Percentiles rank a stretch among this genome's conserved stretches.
Conservation (phyloP, 441 rosid species). For the Jatropha podagrica region DNA sequence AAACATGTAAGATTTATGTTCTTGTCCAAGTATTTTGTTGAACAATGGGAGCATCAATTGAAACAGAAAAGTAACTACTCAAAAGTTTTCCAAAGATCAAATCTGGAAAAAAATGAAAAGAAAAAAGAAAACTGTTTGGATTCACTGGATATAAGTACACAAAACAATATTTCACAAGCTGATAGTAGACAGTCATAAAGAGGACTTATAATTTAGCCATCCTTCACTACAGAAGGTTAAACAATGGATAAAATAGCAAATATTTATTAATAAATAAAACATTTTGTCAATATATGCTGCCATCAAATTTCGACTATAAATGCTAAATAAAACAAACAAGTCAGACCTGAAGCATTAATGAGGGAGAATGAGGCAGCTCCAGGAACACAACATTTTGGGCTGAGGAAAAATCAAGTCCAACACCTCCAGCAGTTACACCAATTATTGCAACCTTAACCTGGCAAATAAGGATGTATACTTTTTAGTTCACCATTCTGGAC, state of each 20-base stretch:
- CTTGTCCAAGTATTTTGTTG: neutral
- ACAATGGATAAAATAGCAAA: neutral
- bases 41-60: neutral
- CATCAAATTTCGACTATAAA: conserved; percentile 4
- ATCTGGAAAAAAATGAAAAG: neutral
- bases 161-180: neutral
- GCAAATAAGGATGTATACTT: conserved; percentile 16
- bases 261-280: neutral
- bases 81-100: neutral
- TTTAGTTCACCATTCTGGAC: neutral
- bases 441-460: conserved; percentile 88
- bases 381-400: conserved; percentile 88
- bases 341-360: conserved; percentile 90
- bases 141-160: neutral
- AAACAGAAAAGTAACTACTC: neutral
- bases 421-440: conserved; percentile 94
- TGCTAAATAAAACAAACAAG: neutral
- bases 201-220: conserved; percentile 4
- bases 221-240: neutral
- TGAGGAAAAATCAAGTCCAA: conserved; percentile 92
- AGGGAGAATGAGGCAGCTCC: conserved; percentile 88
- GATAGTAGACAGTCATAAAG: neutral
- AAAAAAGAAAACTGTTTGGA: neutral
- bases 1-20: neutral
- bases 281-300: neutral